Conservation (phyloP, 441 rosid species). For the Hypseocharis bilobata region DNA sequence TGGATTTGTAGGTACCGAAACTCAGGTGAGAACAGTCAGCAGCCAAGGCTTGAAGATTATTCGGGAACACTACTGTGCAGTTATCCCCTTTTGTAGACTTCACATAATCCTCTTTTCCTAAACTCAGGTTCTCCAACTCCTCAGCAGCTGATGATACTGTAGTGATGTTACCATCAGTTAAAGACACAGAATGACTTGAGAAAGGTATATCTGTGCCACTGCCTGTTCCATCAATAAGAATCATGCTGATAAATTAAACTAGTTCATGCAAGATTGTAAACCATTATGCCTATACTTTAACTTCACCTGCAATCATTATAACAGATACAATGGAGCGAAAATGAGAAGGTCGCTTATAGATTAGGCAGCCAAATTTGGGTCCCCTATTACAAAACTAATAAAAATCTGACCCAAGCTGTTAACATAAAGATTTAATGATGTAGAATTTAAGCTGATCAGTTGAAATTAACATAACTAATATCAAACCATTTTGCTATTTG, state of each 20-base stretch:
- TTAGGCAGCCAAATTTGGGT: too few relatives aligned
- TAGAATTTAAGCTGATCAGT: too few relatives aligned
- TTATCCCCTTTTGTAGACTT: conserved; percentile 21
- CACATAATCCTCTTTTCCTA: conserved; percentile 23
- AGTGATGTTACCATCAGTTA: conserved; percentile 13
- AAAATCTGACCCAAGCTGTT: too few relatives aligned
- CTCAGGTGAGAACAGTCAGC: conserved; percentile 44
- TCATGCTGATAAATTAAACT: background rate
- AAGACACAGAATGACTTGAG: conserved; percentile 22
- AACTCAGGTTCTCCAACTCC: conserved; percentile 29
- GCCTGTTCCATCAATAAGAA: conserved; percentile 18
- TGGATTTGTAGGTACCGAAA: conserved; percentile 45
- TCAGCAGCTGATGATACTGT: conserved; percentile 26
- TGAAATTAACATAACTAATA: too few relatives aligned
- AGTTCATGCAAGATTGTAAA: background rate
- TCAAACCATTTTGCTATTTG: too few relatives aligned
- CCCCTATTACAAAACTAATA: too few relatives aligned
- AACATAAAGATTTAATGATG: too few relatives aligned
- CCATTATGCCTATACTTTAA: background rate
- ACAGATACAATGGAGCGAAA: too few relatives aligned
- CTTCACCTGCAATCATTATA: background rate
- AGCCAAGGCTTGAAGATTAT: conserved; percentile 34
- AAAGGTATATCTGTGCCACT: conserved; percentile 12
- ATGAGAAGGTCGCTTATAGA: too few relatives aligned
- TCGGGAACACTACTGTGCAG: conserved; percentile 35